A percentile compares a stretch with the other conserved stretches of the same genome.
These are phyloP conservation scores for Phoma sp. DNA, from an alignment of 2,329 filamentous ascomycete species.

Conservation along the genomic window DNA sequence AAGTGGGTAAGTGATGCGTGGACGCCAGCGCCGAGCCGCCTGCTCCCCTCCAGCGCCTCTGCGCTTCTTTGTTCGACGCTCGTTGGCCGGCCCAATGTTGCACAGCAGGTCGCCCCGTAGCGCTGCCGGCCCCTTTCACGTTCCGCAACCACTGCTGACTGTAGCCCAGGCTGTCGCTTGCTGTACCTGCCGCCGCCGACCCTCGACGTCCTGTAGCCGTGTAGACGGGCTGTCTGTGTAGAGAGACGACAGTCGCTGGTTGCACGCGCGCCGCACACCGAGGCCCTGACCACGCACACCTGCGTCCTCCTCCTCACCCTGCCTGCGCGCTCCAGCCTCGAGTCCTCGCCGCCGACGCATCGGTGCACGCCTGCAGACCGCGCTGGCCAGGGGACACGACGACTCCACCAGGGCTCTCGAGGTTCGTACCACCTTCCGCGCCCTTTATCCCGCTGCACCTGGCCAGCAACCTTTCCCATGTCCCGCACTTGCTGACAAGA, in stretches of 20 bases:
- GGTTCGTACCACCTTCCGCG: constrained; percentile 45
- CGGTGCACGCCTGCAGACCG: constrained; percentile 41
- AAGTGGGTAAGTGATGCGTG: constrained; percentile 39
- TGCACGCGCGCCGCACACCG: constrained; percentile 30
- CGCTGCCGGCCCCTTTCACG: constrained; percentile 38
- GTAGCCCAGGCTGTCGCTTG: constrained; percentile 35
- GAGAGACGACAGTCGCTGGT: constrained; percentile 17
- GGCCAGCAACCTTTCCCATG: constrained; percentile 15
- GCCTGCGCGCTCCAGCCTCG: constrained; percentile 30
- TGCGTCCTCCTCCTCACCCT: constrained; percentile 30
- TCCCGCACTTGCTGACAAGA: constrained; percentile 39
- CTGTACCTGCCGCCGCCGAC: constrained; percentile 21
- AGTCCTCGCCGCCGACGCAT: constrained; percentile 38
- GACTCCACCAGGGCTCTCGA: constrained; percentile 32
- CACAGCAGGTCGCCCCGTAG: constrained; percentile 43
- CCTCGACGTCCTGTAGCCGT: constrained; percentile 8
- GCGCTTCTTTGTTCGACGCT: constrained; percentile 41
- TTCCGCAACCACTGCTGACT: constrained; percentile 40
- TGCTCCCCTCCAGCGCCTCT: constrained; percentile 28
- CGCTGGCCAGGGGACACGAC: constrained; percentile 36
- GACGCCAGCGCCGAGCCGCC: constrained; percentile 26
- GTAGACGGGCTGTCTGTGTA: constrained; percentile 9
- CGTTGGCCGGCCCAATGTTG: constrained; percentile 43
- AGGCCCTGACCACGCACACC: constrained; percentile 22
- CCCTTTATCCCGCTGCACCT: constrained; percentile 31